Conservation (phyloP, 805 yeast species). For the Pachysolen tannophilus region DNA sequence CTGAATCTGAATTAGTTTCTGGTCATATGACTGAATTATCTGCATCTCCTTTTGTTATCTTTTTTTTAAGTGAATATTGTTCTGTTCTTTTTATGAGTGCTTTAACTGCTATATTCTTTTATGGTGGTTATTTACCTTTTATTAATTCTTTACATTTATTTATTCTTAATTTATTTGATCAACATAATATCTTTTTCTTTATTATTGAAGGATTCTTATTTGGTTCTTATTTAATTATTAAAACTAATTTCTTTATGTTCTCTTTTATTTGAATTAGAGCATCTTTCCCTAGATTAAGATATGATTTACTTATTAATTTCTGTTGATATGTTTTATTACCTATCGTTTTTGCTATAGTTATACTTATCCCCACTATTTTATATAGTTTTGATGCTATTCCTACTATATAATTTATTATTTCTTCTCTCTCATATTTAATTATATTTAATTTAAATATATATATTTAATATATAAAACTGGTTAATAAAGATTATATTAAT, state of each 20-base stretch:
- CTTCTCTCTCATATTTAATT: constrained; percentile 2
- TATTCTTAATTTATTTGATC: not conserved
- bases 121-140: constrained; percentile 7
- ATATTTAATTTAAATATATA: not conserved
- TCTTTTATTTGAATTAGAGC: constrained; percentile 8
- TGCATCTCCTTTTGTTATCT: constrained; percentile 3
- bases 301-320: constrained; percentile 6
- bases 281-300: constrained; percentile 9
- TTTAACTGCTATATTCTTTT: constrained; percentile 5
- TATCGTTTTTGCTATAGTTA: constrained; percentile 4
- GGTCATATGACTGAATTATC: too few species aligned
- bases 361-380: constrained; percentile 5
- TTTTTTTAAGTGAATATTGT: too few species aligned
- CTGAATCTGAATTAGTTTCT: constrained; percentile 1
- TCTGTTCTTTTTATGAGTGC: constrained; percentile 8
- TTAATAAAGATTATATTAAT: not conserved
- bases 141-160: constrained; percentile 1
- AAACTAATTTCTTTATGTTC: constrained; percentile 7
- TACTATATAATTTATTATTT: too few species aligned
- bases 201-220: constrained; percentile 5
- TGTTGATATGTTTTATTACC: constrained; percentile 9
- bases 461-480: not conserved
- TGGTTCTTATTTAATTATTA: constrained; percentile 3
- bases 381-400: constrained; percentile 5
- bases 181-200: constrained; percentile 3